phyloP scores from a whole-genome alignment of 257 asterid species.

The Avicennia marina region DNA sequence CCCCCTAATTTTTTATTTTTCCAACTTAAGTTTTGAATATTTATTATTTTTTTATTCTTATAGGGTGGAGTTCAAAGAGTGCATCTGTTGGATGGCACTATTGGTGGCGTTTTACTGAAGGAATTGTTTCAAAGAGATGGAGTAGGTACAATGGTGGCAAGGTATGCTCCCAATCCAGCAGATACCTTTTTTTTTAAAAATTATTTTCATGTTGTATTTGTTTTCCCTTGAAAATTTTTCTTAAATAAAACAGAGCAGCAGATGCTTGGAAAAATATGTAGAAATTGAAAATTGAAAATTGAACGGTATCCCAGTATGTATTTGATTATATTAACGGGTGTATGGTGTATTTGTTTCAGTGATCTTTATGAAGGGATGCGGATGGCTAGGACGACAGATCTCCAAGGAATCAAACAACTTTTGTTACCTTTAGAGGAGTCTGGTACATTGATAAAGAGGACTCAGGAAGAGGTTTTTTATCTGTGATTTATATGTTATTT shows the following conservation, averaged over 20 bases:
- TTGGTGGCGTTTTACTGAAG: conserved; percentile 81
- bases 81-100: conserved; percentile 90
- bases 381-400: conserved; percentile 68
- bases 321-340: not conserved
- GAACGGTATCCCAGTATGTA: not conserved
- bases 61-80: conserved; percentile 89
- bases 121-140: conserved; percentile 97
- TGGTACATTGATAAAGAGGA: conserved; percentile 79
- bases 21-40: not conserved
- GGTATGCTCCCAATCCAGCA: conserved; percentile 61
- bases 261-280: not conserved
- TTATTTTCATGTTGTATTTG: no score
- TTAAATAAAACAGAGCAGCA: not conserved
- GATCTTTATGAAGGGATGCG: conserved; percentile 97
- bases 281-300: no score
- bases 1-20: no score
- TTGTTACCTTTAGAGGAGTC: conserved; percentile 80
- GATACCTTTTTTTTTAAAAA: no score
- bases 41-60: not conserved
- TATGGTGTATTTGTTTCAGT: conserved; percentile 36
- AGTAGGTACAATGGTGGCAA: conserved; percentile 64
- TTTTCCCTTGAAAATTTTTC: no score
- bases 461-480: conserved; percentile 72
- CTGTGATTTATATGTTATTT: no score
- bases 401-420: conserved; percentile 66